Evolutionary conservation across 2,329 filamentous ascomycete genomes (phyloP), one percentile per base, ranked within the genome.

Genomic region (Pseudopithomyces chartarum): DNA sequence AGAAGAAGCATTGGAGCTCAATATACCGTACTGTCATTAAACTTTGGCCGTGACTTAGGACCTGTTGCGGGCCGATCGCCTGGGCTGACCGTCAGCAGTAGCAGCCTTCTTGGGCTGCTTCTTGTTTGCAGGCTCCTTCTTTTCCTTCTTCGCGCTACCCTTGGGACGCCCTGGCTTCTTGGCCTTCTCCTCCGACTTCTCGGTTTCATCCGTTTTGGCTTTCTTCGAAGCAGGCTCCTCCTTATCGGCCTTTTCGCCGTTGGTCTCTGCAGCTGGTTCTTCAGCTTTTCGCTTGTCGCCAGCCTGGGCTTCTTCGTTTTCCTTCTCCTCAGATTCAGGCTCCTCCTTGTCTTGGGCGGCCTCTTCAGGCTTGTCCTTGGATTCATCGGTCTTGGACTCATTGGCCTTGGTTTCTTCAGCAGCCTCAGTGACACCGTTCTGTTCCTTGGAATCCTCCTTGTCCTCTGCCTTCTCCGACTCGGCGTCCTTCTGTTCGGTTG

Each of bases 91-190:
- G 53, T 77, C 73, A 49, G 76, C 80, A 29, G 80, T 82, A 11
- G 80, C 80, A 33, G 80, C 79, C 64, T 78, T 78, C 77, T 82
- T 82, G 29, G 80, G 76, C 63, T 76, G 68, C 61, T 74, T 77
- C 73, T 81, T 81, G 64, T 68, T 67, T 15, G 61, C 69, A 29
- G 74, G 66, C 46, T 78, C 73, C 55, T 77, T 78, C 70, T 79
- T 74, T 43, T 75, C 71, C 52, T 70, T 70, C 62, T 69, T 76
- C 64, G 73, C 74, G 39, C 67, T 67, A 59, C 76, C 76, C 59
- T 78, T 79, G 32, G 79, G 77, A 42, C 78, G 73, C 40, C 79
- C 79, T 8, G 49, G 52, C 46, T 61, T 58, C 53, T 74, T 73
- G 17, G 70, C 68, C 56, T 72, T 70, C 32, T 67, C 63, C 51